phyloP scores from a whole-genome alignment of 257 asterid species.

The Solanum pimpinellifolium region DNA sequence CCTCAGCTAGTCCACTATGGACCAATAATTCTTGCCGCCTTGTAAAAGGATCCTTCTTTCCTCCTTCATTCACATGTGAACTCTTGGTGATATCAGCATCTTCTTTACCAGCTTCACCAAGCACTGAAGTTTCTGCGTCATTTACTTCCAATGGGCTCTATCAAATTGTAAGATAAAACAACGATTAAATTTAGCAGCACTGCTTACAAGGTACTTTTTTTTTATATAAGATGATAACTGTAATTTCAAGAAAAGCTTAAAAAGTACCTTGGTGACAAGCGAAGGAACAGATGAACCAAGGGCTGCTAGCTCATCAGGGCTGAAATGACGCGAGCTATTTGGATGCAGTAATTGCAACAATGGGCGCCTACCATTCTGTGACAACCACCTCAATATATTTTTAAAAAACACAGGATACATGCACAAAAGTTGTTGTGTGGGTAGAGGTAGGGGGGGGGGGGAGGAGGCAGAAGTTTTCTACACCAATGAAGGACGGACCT shows the following conservation, averaged over 20 bases:
- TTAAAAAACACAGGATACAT: not conserved
- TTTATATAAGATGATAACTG: not conserved
- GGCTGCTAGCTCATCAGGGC: conserved; percentile 51
- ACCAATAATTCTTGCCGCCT: conserved; percentile 83
- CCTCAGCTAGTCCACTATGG: conserved; percentile 86
- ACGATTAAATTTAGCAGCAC: not conserved
- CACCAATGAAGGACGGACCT: conserved; percentile 33
- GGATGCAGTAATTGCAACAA: conserved; percentile 87
- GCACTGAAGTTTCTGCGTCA: conserved; percentile 8
- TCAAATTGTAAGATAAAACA: not conserved
- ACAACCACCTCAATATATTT: not conserved
- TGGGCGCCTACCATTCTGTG: conserved; percentile 69
- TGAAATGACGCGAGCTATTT: conserved; percentile 57
- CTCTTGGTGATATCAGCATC: conserved; percentile 13
- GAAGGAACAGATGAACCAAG: conserved; percentile 55
- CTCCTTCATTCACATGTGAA: conserved; percentile 36
- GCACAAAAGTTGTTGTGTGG: not conserved
- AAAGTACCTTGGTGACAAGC: conserved; percentile 38
- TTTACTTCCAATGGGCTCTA: conserved; percentile 24
- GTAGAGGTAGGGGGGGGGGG: no score
- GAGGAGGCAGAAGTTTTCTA: not conserved
- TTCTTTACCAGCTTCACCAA: conserved; percentile 23
- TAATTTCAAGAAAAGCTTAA: not conserved
- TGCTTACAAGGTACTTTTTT: not conserved
- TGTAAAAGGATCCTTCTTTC: conserved; percentile 72